Evolutionary conservation across 176 grass and related monocot genomes (phyloP).

Genomic region (Ensete ventricosum): DNA sequence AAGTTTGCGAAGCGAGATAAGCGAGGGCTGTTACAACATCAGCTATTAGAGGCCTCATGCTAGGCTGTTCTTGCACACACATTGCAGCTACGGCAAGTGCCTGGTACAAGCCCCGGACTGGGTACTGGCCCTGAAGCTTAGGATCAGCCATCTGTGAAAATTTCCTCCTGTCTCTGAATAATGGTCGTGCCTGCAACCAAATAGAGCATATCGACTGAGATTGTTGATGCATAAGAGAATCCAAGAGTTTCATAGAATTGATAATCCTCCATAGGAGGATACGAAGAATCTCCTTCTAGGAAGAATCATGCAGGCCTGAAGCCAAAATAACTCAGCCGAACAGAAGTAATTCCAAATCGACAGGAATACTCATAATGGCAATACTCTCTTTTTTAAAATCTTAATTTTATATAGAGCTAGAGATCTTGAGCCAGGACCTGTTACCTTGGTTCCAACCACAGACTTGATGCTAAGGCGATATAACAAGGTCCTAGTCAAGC

Average conservation of each 20-base stretch:
- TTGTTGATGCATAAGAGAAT: background rate
- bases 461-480: no score
- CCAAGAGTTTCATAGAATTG: no score
- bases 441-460: no score
- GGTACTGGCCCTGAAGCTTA: background rate
- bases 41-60: conserved; percentile 4
- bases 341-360: no score
- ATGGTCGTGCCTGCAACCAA: conserved; percentile 2
- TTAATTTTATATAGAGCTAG: no score
- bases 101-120: background rate
- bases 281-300: background rate
- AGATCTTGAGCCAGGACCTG: no score
- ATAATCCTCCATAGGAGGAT: background rate
- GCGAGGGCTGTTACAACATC: background rate
- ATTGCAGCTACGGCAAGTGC: background rate
- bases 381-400: no score
- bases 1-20: background rate
- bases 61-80: conserved; percentile 1
- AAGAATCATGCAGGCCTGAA: background rate
- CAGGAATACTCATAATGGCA: no score
- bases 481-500: no score
- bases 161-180: background rate
- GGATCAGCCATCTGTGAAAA: background rate
- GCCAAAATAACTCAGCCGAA: no score
- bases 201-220: background rate